A percentile compares a stretch with the other conserved stretches of the same genome.
Evolutionary conservation across 352 stramenopile species (phyloP).

Genomic region (Pythium oligandrum): DNA sequence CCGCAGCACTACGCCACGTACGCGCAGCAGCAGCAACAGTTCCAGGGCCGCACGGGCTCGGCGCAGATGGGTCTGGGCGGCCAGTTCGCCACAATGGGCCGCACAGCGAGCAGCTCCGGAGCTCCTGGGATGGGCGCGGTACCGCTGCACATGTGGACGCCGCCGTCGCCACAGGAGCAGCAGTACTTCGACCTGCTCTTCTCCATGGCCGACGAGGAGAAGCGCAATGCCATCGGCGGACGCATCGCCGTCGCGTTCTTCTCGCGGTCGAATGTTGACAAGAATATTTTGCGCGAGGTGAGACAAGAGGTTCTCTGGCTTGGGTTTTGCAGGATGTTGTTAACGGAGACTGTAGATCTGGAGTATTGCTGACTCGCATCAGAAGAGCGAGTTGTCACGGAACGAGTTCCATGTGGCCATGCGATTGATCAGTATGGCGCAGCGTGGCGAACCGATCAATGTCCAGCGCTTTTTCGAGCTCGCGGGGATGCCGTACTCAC

Average conservation of each 20-base stretch:
- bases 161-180: slow-evolving; percentile 55
- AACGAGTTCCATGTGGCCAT: slow-evolving; percentile 87
- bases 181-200: slow-evolving; percentile 92
- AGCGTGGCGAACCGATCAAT: slow-evolving; percentile 61
- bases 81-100: slow-evolving; percentile 33
- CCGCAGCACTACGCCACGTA: slow-evolving; percentile 60
- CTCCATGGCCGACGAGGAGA: slow-evolving; percentile 79
- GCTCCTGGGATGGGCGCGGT: slow-evolving; percentile 1
- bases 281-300: slow-evolving; percentile 71
- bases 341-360: slow-evolving; percentile 46
- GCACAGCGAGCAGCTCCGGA: slow-evolving; percentile 19
- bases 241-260: slow-evolving; percentile 92
- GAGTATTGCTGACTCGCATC: slow-evolving; percentile 68
- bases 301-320: neutral
- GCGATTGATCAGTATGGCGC: slow-evolving; percentile 80
- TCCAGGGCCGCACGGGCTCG: slow-evolving; percentile 33
- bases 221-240: slow-evolving; percentile 80
- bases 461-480: slow-evolving; percentile 71
- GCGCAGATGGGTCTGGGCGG: slow-evolving; percentile 16
- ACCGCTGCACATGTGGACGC: slow-evolving; percentile 47
- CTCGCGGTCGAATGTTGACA: slow-evolving; percentile 87
- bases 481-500: slow-evolving; percentile 41
- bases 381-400: slow-evolving; percentile 64
- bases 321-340: neutral
- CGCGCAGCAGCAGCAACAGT: slow-evolving; percentile 45